Evolutionary conservation across 495 filamentous ascomycete species (phyloP).

Genomic region (Aspergillus panamensis): DNA sequence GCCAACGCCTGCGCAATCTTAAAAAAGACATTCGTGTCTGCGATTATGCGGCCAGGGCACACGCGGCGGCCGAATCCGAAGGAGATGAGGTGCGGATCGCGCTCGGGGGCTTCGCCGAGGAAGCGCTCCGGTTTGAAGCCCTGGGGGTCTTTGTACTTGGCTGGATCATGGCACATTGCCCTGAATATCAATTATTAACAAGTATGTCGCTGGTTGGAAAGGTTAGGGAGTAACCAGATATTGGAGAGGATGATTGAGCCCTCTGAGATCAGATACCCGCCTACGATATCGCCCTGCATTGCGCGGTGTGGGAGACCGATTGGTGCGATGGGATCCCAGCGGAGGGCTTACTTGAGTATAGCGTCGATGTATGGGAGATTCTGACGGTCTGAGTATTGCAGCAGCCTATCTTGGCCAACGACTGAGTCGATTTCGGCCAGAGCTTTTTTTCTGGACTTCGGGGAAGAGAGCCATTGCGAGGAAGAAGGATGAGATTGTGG

Average conservation of each 20-base stretch:
- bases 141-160: constrained; percentile 30
- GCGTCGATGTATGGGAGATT: constrained; percentile 43
- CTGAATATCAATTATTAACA: constrained; percentile 9
- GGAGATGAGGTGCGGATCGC: constrained; percentile 26
- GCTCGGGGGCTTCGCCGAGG: constrained; percentile 27
- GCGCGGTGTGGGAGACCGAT: constrained; percentile 53
- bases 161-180: constrained; percentile 33
- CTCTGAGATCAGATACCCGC: constrained; percentile 52
- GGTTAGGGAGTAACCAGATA: constrained; percentile 35
- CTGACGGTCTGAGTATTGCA: constrained; percentile 25
- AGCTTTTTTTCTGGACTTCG: constrained; percentile 49
- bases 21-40: constrained; percentile 36
- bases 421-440: constrained; percentile 58
- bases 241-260: constrained; percentile 44
- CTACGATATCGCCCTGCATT: constrained; percentile 50
- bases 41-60: constrained; percentile 37
- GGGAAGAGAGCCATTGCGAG: constrained; percentile 49
- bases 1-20: constrained; percentile 34
- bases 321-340: constrained; percentile 45
- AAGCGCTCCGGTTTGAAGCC: constrained; percentile 39
- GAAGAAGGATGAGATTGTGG: constrained; percentile 37
- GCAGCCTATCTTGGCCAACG: constrained; percentile 33
- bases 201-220: background rate
- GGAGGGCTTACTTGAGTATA: constrained; percentile 40
- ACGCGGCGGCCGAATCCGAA: constrained; percentile 43